A percentile compares a stretch with the other conserved stretches of the same genome.
Evolutionary conservation across 345 rosid genomes (phyloP).

Genomic region (Melaleuca alternifolia): DNA sequence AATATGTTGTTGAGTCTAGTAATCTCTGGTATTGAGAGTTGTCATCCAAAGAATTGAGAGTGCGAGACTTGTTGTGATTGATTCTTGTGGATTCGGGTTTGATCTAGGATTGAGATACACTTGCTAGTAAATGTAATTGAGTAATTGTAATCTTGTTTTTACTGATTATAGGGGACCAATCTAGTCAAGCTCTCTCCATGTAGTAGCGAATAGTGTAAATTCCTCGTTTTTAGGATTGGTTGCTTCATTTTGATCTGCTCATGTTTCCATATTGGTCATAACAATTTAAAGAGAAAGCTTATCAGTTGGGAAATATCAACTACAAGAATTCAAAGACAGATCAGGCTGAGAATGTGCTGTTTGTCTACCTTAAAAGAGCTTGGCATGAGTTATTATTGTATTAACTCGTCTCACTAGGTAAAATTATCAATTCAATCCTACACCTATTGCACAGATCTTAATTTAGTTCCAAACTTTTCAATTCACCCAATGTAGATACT

Average conservation of each 20-base stretch:
- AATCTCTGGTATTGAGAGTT: not conserved
- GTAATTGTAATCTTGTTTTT: not conserved
- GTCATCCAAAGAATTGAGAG: not conserved
- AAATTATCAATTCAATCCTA: not conserved
- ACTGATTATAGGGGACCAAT: not conserved
- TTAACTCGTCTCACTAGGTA: not conserved
- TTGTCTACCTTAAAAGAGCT: too few species aligned
- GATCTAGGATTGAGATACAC: not conserved
- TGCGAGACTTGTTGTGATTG: not conserved
- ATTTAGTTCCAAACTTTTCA: not conserved
- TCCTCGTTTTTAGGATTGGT: not conserved
- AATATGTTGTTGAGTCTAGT: not conserved
- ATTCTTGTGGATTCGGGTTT: not conserved
- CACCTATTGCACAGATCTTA: not conserved
- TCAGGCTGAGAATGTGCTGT: too few species aligned
- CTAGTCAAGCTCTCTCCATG: not conserved
- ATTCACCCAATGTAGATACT: not conserved
- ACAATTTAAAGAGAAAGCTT: not conserved
- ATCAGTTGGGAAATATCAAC: not conserved
- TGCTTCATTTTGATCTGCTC: not conserved
- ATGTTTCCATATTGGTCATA: not conserved
- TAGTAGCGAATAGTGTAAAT: not conserved
- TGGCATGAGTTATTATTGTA: not conserved
- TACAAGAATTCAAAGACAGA: not conserved
- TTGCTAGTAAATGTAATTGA: not conserved